Percentiles rank a stretch among this genome's conserved stretches.
These are phyloP conservation scores for Boehmeria nivea DNA, from an alignment of 306 rosid species.

Conservation along the genomic window DNA sequence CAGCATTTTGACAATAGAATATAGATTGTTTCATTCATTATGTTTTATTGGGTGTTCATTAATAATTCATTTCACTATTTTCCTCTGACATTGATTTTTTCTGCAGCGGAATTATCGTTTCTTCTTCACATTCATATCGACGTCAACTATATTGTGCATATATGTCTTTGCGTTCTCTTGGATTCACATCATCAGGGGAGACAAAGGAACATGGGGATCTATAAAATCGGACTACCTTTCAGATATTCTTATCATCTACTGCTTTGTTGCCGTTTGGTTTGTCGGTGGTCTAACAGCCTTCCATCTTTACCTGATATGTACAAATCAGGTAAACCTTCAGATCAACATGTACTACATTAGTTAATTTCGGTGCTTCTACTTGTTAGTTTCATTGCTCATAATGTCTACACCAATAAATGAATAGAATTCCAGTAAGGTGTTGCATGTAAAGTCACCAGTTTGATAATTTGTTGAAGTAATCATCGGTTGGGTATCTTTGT, in stretches of 20 bases:
- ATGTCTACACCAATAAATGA: too few species aligned
- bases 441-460: too few species aligned
- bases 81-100: slow-evolving; percentile 11
- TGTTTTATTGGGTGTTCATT: slow-evolving; percentile 4
- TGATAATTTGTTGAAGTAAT: too few species aligned
- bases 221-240: slow-evolving; percentile 48
- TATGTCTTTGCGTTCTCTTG: slow-evolving; percentile 67
- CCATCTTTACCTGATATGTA: slow-evolving; percentile 79
- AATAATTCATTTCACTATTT: slow-evolving; percentile 15
- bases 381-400: too few species aligned
- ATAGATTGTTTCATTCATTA: neutral
- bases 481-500: too few species aligned
- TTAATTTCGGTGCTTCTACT: too few species aligned
- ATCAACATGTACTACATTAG: too few species aligned
- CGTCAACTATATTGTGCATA: slow-evolving; percentile 78
- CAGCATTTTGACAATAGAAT: too few species aligned
- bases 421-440: too few species aligned
- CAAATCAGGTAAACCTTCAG: slow-evolving; percentile 68
- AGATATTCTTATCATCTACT: slow-evolving; percentile 58
- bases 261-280: slow-evolving; percentile 85
- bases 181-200: slow-evolving; percentile 32
- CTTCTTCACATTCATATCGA: slow-evolving; percentile 85
- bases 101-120: slow-evolving; percentile 91
- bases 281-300: slow-evolving; percentile 93
- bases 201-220: slow-evolving; percentile 25